Base-by-base conservation (phyloP, 139 green algal species). In the Auxenochlorella protothecoides region DNA sequence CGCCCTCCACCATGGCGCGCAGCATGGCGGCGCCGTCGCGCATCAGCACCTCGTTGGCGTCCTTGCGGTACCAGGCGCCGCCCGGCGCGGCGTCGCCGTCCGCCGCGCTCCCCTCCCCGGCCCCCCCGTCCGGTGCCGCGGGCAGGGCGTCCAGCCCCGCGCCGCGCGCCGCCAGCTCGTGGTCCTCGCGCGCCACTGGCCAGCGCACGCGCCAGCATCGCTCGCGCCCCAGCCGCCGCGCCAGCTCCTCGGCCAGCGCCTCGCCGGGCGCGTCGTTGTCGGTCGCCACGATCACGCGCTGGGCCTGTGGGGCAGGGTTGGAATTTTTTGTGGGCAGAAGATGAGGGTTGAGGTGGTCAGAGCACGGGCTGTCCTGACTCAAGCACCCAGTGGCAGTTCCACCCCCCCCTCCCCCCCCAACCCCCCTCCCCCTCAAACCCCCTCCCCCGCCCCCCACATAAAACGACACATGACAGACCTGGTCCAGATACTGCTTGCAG, bases 11-110 rank as follows among this genome's bases (percentile, higher is more conserved):
- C 11, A 84, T 87, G 7, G 53, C 70, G 8, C 59, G 65, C 68
- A 97, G 73, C 15, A 74, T 79, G 8, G 81, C 75, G 0, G 75
- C 64, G 0, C 90, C 91, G 68, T 96, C 85, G 54, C 74, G 72
- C 68, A 92, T 70, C 64, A 97, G 79, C 65, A 95, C 86, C 73
- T 97, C 92, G 75, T 97, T 97, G 8, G 92, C 92, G 74, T 97
- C 92, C 82, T 97, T 97, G 56, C 87, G 72, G n/a, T 78, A 76
- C 59, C 59, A 78, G 9, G 53, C 51, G 4, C 61, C 69, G 27
- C 68, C 72, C n/a, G n/a, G 8, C 12, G 14, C 60, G n/a, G 51
- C 51, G 3, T 12, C 51, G n/a, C 11, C 11, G 27, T 44, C 27
- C 27, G 11, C 60, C 57, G 53, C 55, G 3, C 12, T 66, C 66